Conservation (phyloP, 495 filamentous ascomycete species). For the Penicillium longicatenatum region DNA sequence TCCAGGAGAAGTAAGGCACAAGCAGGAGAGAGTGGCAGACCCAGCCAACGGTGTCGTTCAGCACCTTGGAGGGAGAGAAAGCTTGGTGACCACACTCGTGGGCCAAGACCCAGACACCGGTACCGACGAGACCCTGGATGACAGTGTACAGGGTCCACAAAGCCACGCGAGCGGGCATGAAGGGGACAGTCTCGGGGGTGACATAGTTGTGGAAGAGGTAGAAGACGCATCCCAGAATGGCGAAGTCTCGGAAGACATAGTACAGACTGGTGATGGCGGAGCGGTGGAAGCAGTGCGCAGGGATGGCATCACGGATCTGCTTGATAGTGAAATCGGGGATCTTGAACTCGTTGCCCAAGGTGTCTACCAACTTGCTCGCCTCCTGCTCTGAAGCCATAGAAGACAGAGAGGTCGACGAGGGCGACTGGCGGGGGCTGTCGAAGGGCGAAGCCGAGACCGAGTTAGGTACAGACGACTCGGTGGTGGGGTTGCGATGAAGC, state of each 20-base stretch:
- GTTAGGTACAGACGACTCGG: constrained; percentile 62
- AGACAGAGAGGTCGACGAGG: constrained; percentile 88
- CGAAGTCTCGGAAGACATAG: constrained; percentile 65
- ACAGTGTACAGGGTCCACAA: constrained; percentile 65
- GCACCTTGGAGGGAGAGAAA: constrained; percentile 75
- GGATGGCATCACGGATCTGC: constrained; percentile 64
- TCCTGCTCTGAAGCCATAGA: constrained; percentile 70
- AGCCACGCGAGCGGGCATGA: constrained; percentile 43
- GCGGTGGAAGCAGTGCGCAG: constrained; percentile 66
- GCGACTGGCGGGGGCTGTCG: constrained; percentile 71
- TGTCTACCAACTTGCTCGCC: constrained; percentile 61
- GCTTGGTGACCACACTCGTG: constrained; percentile 78
- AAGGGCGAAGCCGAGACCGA: constrained; percentile 65
- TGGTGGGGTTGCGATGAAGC: constrained; percentile 51
- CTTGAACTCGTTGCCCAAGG: constrained; percentile 69
- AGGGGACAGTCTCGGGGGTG: constrained; percentile 63
- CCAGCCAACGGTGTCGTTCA: constrained; percentile 89
- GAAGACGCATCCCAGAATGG: constrained; percentile 57
- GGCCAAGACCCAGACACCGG: constrained; percentile 70
- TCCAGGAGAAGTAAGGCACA: constrained; percentile 92
- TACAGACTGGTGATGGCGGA: constrained; percentile 59
- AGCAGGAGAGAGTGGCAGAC: constrained; percentile 78
- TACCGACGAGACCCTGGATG: constrained; percentile 65
- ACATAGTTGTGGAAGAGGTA: constrained; percentile 66
- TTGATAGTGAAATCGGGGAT: constrained; percentile 73